Evolutionary conservation across 2,329 filamentous ascomycete genomes (phyloP).

Genomic region (Xylariaceae sp.): DNA sequence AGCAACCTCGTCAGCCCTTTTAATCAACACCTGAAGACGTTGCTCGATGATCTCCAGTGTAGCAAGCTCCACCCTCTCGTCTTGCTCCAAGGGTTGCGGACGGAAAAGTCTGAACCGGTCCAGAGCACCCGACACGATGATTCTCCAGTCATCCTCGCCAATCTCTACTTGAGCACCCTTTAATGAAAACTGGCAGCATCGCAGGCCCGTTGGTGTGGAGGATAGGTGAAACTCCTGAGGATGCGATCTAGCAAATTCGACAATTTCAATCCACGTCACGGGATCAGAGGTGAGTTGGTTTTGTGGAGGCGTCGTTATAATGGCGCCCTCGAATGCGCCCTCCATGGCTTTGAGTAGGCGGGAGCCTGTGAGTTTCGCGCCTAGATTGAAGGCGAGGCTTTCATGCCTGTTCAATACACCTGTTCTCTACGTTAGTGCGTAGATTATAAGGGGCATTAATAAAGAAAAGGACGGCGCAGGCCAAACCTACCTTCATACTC

Average conservation of each 20-base stretch:
- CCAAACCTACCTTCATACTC: constrained; percentile 62
- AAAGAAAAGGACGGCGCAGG: neutral
- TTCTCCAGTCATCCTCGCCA: constrained; percentile 77
- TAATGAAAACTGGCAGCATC: constrained; percentile 74
- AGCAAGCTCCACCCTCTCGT: constrained; percentile 78
- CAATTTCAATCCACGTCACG: constrained; percentile 79
- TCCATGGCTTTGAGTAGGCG: constrained; percentile 83
- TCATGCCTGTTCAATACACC: constrained; percentile 79
- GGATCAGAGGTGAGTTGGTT: constrained; percentile 47
- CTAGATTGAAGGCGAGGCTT: constrained; percentile 78
- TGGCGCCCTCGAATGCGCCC: constrained; percentile 75
- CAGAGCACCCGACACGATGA: constrained; percentile 76
- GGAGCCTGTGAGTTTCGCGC: constrained; percentile 74
- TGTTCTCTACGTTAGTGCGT: constrained; percentile 26
- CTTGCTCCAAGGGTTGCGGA: constrained; percentile 74
- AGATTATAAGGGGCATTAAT: neutral
- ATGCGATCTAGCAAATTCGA: constrained; percentile 75
- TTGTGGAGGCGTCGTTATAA: constrained; percentile 50
- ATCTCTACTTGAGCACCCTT: constrained; percentile 81
- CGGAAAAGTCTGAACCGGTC: constrained; percentile 69
- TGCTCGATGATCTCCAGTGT: constrained; percentile 80
- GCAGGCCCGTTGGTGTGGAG: constrained; percentile 60
- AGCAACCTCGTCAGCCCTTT: constrained; percentile 69
- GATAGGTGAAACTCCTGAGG: constrained; percentile 71
- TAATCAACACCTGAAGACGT: constrained; percentile 69